Conservation (phyloP, 345 rosid species). For the Eutrema yunnanense region DNA sequence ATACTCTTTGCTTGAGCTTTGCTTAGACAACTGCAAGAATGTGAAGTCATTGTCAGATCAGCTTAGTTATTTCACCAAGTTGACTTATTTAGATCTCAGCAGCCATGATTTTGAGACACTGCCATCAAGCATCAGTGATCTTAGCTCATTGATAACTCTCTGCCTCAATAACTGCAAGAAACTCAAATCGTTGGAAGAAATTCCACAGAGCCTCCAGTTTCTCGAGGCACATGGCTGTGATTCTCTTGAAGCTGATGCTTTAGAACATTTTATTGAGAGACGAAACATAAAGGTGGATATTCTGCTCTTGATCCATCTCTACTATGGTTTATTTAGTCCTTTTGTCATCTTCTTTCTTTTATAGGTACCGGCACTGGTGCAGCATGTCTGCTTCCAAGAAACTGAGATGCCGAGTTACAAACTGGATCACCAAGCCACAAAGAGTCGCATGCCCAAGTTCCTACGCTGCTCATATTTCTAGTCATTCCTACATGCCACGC, state of each 20-base stretch:
- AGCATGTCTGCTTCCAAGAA: background rate
- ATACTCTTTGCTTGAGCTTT: conserved; percentile 14
- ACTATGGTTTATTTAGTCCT: background rate
- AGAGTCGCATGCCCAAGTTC: background rate
- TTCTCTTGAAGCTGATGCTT: background rate
- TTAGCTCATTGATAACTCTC: conserved; percentile 5
- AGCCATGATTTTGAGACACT: conserved; percentile 3
- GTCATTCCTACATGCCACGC: too few relatives aligned
- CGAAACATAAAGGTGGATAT: background rate
- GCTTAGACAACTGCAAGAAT: conserved; percentile 14
- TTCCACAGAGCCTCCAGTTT: background rate
- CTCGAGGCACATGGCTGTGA: conserved; percentile 8
- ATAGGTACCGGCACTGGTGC: background rate
- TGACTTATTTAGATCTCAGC: conserved; percentile 11
- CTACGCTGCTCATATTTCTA: too few relatives aligned
- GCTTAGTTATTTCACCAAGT: conserved; percentile 1
- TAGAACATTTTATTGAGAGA: background rate
- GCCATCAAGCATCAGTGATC: background rate
- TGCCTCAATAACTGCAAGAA: conserved; percentile 7
- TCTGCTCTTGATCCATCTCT: background rate
- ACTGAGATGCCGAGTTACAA: background rate
- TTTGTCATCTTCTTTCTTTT: background rate
- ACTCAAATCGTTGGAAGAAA: background rate
- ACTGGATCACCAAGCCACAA: background rate
- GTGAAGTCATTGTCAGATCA: background rate